Evolutionary conservation across 2,329 filamentous ascomycete genomes (phyloP), one percentile per base, ranked within the genome.

Genomic region (Parafenestella ontariensis): DNA sequence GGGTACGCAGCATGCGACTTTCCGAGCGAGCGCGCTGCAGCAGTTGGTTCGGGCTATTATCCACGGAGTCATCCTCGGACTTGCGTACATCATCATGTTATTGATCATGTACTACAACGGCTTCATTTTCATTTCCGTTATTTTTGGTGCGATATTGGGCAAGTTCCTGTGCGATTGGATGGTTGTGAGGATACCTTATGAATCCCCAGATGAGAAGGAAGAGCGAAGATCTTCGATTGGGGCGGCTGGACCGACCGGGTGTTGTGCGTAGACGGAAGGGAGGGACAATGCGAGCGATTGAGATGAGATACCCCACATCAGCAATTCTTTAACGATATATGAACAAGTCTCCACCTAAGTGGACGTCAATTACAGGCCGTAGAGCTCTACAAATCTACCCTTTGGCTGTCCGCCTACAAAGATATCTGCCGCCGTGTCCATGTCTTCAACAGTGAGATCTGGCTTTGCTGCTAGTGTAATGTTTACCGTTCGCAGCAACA

Each of bases 41-140:
- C 90, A 94, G 69, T 77, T 83, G 0, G 70, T 89, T 3, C 83
- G 90, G 6, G 87, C 90, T 0, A 58, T 87, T 3, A 72, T 94
- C 18, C 89, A 93, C 64, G 86, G 87, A 77, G 51, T 86, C 3
- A 89, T 90, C 62, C 91, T 94, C 66, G 86, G 85, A 0, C 83
- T 92, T 1, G 90, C 89, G 2, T 95, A 94, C 72, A 86, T 94
- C 63, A 75, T 94, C 66, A 94, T 95, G 91, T 76, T 89, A 77
- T 69, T 87, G 23, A 82, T 84, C 18, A 87, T 87, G 85, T 87
- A 86, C 59, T 87, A 82, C 73, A 87, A 87, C 54, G 83, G 79
- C 7, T 95, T 91, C 75, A 83, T 95, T 59, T 90, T 95, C 72
- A 88, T 94, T 54, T 91, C 87, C 63, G 91, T 95, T 72, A 85